These are phyloP conservation scores for Posidonia australis DNA, from an alignment of 106 monocot species.

Conservation along the genomic window DNA sequence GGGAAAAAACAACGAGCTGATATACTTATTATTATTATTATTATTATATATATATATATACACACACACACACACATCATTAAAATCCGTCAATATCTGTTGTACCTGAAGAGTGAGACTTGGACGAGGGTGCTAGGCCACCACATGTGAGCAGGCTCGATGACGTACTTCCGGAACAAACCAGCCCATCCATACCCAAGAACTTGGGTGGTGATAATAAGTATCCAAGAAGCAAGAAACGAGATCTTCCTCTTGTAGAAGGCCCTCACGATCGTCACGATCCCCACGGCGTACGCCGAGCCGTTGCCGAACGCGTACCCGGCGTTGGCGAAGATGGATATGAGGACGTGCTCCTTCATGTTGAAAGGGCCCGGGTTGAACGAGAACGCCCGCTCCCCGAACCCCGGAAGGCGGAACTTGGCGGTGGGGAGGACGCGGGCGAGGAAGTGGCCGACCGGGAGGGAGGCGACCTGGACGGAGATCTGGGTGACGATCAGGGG, in stretches of 20 bases:
- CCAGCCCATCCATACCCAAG: constrained; percentile 97
- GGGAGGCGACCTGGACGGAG: constrained; percentile 89
- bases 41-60: no score
- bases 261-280: constrained; percentile 79
- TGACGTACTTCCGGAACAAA: constrained; percentile 77
- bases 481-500: constrained; percentile 85
- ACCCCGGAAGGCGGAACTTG: constrained; percentile 48
- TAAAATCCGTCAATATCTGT: no score
- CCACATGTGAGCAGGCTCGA: constrained; percentile 98
- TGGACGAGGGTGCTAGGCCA: constrained; percentile 97
- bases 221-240: constrained; percentile 63
- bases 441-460: constrained; percentile 65
- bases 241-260: constrained; percentile 74
- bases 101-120: no score
- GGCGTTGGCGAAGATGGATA: constrained; percentile 96
- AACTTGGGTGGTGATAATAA: constrained; percentile 88
- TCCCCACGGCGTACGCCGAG: constrained; percentile 70
- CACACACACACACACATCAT: no score
- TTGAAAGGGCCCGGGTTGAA: constrained; percentile 95
- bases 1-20: no score
- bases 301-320: constrained; percentile 85
- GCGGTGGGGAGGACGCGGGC: constrained; percentile 41
- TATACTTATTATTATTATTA: no score
- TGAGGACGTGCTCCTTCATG: constrained; percentile 95
- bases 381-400: constrained; percentile 51